Conservation (phyloP, 2,329 filamentous ascomycete species). For the Pestalotiopsis sp. region DNA sequence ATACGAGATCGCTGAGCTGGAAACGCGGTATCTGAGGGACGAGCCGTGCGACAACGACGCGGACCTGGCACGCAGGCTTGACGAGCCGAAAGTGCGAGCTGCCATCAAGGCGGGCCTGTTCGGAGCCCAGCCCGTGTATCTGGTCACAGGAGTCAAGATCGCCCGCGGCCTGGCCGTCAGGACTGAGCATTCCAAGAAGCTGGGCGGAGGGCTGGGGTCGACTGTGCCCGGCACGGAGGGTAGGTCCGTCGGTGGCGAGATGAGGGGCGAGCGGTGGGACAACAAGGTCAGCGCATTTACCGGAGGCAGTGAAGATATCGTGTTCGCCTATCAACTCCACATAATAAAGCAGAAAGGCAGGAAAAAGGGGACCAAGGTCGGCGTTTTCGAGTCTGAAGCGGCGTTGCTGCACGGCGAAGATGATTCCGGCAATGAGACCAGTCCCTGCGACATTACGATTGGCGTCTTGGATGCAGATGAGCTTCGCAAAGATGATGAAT, state of each 20-base stretch:
- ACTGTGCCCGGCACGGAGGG: background rate
- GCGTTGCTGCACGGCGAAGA: background rate
- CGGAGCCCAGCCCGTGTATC: background rate
- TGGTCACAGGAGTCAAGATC: background rate
- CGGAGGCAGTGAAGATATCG: background rate
- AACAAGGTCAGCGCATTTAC: background rate
- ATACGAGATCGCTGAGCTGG: background rate
- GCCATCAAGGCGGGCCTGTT: background rate
- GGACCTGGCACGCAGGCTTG: background rate
- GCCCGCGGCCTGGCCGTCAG: background rate
- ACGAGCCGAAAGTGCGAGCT: background rate
- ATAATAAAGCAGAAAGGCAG: background rate
- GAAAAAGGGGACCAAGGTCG: background rate
- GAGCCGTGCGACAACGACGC: background rate
- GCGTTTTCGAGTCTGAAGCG: background rate
- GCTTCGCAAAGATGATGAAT: background rate
- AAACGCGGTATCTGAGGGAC: background rate
- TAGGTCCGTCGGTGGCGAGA: background rate
- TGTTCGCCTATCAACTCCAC: background rate
- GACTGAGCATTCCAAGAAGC: background rate
- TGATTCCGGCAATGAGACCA: too few species aligned
- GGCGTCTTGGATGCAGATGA: background rate
- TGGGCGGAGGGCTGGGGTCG: background rate
- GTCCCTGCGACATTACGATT: background rate
- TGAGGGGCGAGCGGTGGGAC: background rate